These are phyloP conservation scores for Kodamaea sp. DNA, from an alignment of 1,139 yeast genomes.

Conservation along the genomic window DNA sequence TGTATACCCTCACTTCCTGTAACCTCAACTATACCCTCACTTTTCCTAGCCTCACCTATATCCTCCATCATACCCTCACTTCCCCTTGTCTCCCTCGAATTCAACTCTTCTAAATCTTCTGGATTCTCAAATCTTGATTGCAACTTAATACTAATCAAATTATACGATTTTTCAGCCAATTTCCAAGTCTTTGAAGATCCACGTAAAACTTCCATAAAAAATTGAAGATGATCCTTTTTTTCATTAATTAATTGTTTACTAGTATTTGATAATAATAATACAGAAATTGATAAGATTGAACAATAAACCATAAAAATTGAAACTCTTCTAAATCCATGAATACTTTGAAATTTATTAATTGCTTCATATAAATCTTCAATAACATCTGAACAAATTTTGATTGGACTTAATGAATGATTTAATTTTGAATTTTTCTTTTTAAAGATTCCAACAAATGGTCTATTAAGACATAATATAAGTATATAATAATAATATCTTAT, in stretches of 20 bases:
- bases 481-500: conserved; percentile 59
- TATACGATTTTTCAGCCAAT: conserved; percentile 45
- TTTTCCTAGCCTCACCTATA: too few species aligned
- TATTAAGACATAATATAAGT: conserved; percentile 51
- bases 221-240: conserved; percentile 30
- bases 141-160: conserved; percentile 37
- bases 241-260: conserved; percentile 24
- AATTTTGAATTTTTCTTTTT: conserved; percentile 6
- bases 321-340: conserved; percentile 41
- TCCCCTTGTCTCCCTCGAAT: not conserved
- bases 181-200: conserved; percentile 48
- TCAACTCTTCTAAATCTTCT: conserved; percentile 5
- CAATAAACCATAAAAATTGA: conserved; percentile 49
- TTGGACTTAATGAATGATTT: conserved; percentile 11
- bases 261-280: conserved; percentile 38
- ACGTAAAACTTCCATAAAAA: conserved; percentile 36
- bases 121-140: conserved; percentile 18
- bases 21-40: too few species aligned
- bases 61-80: too few species aligned
- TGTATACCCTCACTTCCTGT: too few species aligned
- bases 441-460: conserved; percentile 49
- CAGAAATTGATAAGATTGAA: conserved; percentile 45
- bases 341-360: conserved; percentile 31
- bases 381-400: conserved; percentile 34
- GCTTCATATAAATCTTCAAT: conserved; percentile 43